Evolutionary conservation across 2,329 filamentous ascomycete species (phyloP).

Genomic region (Cladosporium sp.): DNA sequence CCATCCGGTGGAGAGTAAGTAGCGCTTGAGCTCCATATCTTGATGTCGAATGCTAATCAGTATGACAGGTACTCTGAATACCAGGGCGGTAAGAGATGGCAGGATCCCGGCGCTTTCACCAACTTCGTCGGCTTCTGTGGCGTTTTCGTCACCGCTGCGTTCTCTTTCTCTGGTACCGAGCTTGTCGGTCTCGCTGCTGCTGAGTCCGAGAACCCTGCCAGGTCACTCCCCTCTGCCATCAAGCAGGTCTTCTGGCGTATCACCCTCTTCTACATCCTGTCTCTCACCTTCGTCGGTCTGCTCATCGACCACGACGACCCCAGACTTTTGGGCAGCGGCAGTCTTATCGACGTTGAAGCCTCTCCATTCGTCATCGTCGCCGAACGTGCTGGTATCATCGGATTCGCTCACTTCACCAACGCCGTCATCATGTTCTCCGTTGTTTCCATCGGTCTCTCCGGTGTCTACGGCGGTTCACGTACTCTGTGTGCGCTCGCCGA

Average conservation of each 20-base stretch:
- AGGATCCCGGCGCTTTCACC: constrained; percentile 35
- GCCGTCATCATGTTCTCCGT: constrained; percentile 59
- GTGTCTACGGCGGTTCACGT: constrained; percentile 60
- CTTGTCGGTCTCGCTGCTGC: constrained; percentile 50
- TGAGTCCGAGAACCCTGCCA: constrained; percentile 47
- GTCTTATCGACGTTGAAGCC: constrained; percentile 25
- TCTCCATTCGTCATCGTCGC: constrained; percentile 65
- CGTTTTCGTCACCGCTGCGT: constrained; percentile 62
- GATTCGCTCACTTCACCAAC: constrained; percentile 61
- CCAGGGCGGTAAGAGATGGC: constrained; percentile 32
- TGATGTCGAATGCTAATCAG: constrained; percentile 36
- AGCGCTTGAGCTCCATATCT: neutral
- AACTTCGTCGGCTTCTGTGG: constrained; percentile 62
- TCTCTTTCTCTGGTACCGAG: constrained; percentile 60
- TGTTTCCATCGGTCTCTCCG: constrained; percentile 53
- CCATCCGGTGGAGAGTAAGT: constrained; percentile 34
- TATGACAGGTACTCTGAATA: constrained; percentile 3
- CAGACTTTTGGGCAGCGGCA: constrained; percentile 20
- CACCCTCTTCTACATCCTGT: constrained; percentile 29
- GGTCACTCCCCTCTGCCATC: constrained; percentile 33
- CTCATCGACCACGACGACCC: constrained; percentile 28
- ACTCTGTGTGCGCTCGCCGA: constrained; percentile 80
- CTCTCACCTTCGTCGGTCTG: constrained; percentile 27
- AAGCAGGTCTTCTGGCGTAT: constrained; percentile 32
- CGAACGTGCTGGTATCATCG: constrained; percentile 53